Percentiles rank a stretch among this genome's conserved stretches.
phyloP scores from a whole-genome alignment of 2,329 filamentous ascomycete species.

The Tympanopsis confertula region DNA sequence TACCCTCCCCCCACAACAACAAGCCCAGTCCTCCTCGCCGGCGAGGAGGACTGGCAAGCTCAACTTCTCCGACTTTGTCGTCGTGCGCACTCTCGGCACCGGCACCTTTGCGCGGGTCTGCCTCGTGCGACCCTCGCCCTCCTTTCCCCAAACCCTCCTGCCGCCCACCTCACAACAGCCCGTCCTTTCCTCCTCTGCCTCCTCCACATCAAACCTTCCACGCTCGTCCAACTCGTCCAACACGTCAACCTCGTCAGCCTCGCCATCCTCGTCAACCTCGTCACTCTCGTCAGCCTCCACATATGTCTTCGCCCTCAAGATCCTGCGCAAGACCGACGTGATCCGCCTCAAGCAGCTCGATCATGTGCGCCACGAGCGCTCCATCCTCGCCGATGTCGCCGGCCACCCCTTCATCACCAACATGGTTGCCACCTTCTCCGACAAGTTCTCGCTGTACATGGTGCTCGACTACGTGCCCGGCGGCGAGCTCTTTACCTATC shows the following conservation, averaged over 20 bases:
- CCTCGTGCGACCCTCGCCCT: conserved; percentile 55
- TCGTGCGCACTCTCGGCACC: conserved; percentile 14
- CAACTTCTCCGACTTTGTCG: neutral
- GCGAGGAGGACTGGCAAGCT: neutral
- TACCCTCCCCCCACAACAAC: no score
- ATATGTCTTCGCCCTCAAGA: conserved; percentile 76
- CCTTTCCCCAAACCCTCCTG: conserved; percentile 20
- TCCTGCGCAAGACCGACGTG: conserved; percentile 63
- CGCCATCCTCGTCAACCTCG: no score
- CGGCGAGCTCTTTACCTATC: conserved; percentile 74
- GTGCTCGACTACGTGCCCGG: conserved; percentile 74
- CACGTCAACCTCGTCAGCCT: no score
- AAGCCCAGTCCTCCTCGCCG: no score
- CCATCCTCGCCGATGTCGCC: conserved; percentile 64
- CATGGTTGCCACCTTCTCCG: conserved; percentile 68
- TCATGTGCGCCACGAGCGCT: conserved; percentile 74
- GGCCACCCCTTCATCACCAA: conserved; percentile 77
- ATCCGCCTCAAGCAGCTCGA: conserved; percentile 78
- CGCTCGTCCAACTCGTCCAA: no score
- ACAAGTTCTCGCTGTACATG: conserved; percentile 70
- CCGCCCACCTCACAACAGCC: neutral
- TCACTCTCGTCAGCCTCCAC: no score
- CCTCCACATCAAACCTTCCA: neutral
- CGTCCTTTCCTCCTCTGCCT: no score
- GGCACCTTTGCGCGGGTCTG: conserved; percentile 76